Conservation (phyloP, 2,329 filamentous ascomycete genomes). For the Bipolaris victoriae region DNA sequence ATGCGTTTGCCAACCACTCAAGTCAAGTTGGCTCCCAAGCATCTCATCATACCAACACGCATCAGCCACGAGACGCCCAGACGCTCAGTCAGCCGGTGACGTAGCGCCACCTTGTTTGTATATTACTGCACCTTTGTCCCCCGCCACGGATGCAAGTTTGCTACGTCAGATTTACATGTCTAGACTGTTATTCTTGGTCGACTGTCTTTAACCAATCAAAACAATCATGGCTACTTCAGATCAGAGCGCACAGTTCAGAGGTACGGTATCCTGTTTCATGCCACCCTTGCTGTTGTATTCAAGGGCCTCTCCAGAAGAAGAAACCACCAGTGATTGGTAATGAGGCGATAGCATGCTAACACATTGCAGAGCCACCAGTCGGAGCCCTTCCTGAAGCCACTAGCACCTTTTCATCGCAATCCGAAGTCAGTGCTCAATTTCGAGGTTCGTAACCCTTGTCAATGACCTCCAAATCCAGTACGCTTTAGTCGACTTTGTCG, state of each 20-base stretch:
- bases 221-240: slow-evolving; percentile 8
- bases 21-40: slow-evolving; percentile 10
- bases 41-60: slow-evolving; percentile 18
- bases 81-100: slow-evolving; percentile 20
- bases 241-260: slow-evolving; percentile 15
- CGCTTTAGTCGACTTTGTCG: neutral
- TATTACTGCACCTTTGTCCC: slow-evolving; percentile 3
- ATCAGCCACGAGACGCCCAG: slow-evolving; percentile 10
- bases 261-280: slow-evolving; percentile 1
- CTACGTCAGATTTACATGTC: slow-evolving; percentile 1
- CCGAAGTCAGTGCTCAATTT: slow-evolving; percentile 10
- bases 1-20: neutral
- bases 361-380: slow-evolving; percentile 9
- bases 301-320: neutral
- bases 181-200: neutral
- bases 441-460: slow-evolving; percentile 6
- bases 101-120: slow-evolving; percentile 12
- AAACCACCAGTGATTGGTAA: neutral
- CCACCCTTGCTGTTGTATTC: neutral
- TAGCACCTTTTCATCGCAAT: neutral
- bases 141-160: neutral
- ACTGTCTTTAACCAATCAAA: slow-evolving; percentile 1
- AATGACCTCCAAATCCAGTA: neutral
- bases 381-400: slow-evolving; percentile 4
- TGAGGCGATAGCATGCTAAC: neutral